A percentile compares a stretch with the other conserved stretches of the same genome.
These are phyloP conservation scores for Lagenidium giganteum DNA, from an alignment of 352 stramenopile species.

Conservation along the genomic window DNA sequence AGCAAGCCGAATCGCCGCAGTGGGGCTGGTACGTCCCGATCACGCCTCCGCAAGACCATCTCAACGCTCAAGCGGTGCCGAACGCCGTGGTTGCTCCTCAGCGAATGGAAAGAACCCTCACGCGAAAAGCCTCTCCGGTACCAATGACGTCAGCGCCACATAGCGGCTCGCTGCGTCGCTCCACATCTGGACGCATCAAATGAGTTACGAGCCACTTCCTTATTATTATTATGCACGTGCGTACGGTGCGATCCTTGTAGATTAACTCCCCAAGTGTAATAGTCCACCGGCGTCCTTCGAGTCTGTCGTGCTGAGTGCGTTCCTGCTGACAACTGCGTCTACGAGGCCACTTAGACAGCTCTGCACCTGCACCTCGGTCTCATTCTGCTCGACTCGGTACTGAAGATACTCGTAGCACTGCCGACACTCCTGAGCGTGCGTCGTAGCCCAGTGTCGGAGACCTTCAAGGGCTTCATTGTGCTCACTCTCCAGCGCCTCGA, in stretches of 20 bases:
- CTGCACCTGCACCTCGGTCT: conserved; percentile 14
- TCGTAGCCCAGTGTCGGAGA: conserved; percentile 34
- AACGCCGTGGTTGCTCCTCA: conserved; percentile 10
- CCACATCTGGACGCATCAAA: conserved; percentile 18
- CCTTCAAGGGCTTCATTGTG: conserved; percentile 10
- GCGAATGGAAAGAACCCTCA: neutral
- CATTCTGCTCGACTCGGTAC: conserved; percentile 28
- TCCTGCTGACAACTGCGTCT: conserved; percentile 1
- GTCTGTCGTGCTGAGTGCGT: neutral
- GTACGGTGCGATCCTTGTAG: too few species aligned
- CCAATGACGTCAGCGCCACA: too few species aligned
- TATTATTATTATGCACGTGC: neutral
- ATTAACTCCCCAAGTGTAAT: neutral
- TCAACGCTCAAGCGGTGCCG: conserved; percentile 14
- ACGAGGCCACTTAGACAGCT: conserved; percentile 13
- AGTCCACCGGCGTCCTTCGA: neutral
- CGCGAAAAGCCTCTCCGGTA: too few species aligned
- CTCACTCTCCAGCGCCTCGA: conserved; percentile 13
- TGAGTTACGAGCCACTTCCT: neutral
- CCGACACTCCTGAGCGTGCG: conserved; percentile 41
- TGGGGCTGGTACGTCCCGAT: conserved; percentile 87
- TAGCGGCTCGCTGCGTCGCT: conserved; percentile 10
- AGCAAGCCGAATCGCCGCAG: conserved; percentile 69
- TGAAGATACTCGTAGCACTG: conserved; percentile 50
- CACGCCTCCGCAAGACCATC: conserved; percentile 69